Evolutionary conservation across 257 asterid species (phyloP).

Genomic region (Ophiorrhiza pumila): DNA sequence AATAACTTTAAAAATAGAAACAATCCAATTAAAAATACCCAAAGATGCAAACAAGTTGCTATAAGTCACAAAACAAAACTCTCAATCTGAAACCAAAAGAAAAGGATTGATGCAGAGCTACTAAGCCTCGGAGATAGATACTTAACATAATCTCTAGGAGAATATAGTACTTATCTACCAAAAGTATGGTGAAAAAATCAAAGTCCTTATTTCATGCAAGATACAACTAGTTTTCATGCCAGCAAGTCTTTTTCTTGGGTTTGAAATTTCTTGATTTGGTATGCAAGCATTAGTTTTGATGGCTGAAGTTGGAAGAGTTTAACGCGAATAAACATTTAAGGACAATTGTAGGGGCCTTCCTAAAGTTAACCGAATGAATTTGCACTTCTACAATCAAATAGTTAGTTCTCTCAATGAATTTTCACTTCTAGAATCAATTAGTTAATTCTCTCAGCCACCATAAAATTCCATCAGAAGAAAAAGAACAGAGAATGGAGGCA

Average conservation of each 20-base stretch:
- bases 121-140: neutral
- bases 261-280: neutral
- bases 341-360: neutral
- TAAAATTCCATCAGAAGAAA: neutral
- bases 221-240: neutral
- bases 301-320: neutral
- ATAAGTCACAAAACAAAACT: neutral
- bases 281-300: neutral
- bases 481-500: neutral
- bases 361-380: neutral
- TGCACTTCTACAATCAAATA: neutral
- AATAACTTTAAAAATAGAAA: neutral
- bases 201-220: neutral
- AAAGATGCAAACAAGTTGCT: neutral
- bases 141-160: neutral
- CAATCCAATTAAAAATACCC: neutral
- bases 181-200: slow-evolving; percentile 1
- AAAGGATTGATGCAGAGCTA: neutral
- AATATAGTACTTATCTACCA: neutral
- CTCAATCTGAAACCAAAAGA: too few relatives aligned
- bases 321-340: neutral
- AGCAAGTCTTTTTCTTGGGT: neutral
- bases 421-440: neutral
- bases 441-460: neutral
- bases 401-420: neutral